Conservation (phyloP, 2,329 filamentous ascomycete species). For the Ophiostoma piceae region DNA sequence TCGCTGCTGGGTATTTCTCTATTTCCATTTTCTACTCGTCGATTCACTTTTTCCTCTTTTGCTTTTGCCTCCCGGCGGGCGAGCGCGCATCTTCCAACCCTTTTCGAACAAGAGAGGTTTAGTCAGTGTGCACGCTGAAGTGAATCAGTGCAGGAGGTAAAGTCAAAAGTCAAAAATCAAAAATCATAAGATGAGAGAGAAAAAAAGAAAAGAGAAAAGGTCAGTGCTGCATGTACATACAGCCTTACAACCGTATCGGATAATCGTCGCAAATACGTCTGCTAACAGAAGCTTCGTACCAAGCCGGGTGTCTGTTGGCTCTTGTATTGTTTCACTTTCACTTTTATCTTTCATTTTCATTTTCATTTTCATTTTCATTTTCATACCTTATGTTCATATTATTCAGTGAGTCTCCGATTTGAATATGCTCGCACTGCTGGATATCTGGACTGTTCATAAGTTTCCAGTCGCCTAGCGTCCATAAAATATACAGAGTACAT, state of each 20-base stretch:
- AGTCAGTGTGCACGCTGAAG: not conserved
- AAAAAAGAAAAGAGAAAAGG: not conserved
- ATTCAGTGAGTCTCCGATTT: not conserved
- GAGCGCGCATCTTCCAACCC: conserved; percentile 16
- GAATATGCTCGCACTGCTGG: too few species aligned
- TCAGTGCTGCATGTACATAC: not conserved
- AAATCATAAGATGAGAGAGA: not conserved
- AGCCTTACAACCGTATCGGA: not conserved
- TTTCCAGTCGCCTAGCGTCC: too few species aligned
- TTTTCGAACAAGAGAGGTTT: conserved; percentile 5
- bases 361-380: not conserved
- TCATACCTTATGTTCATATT: too few species aligned
- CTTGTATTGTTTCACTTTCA: not conserved
- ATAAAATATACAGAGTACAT: too few species aligned
- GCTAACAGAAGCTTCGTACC: not conserved
- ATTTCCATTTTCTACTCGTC: too few species aligned
- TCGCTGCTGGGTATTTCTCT: not conserved
- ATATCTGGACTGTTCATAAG: too few species aligned
- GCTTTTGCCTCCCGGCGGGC: conserved; percentile 10
- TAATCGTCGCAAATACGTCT: not conserved
- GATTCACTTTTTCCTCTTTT: conserved; percentile 11
- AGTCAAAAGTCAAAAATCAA: not conserved
- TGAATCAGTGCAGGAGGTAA: not conserved
- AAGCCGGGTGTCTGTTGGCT: not conserved
- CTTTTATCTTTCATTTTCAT: not conserved